Conservation (phyloP, 768 basidiomycete genomes). For the Pisolithus sp. region DNA sequence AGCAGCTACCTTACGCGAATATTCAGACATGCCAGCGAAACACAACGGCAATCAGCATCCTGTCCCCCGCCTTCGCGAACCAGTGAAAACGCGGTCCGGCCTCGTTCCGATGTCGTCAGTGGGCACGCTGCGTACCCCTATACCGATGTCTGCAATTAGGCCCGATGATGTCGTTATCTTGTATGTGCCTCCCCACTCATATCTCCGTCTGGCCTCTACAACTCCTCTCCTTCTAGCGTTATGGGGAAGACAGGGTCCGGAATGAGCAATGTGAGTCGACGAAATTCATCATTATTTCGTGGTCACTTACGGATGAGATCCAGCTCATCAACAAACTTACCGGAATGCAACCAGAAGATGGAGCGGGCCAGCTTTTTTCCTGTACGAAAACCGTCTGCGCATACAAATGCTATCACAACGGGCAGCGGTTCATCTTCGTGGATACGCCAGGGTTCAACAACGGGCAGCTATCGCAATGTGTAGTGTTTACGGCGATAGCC, state of each 20-base stretch:
- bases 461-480: background rate
- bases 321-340: background rate
- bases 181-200: background rate
- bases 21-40: no score
- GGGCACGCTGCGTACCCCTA: background rate
- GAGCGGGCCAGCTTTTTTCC: background rate
- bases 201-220: no score
- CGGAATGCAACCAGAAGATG: background rate
- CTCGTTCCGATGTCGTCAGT: no score
- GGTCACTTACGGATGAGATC: background rate
- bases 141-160: background rate
- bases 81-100: no score
- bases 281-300: no score
- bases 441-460: background rate
- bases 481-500: background rate
- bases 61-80: no score
- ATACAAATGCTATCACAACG: background rate
- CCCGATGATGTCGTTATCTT: background rate
- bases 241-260: no score
- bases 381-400: background rate
- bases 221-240: no score
- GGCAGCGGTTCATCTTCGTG: background rate
- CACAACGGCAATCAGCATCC: no score
- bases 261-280: no score
- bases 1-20: no score